Evolutionary conservation across 2,329 filamentous ascomycete species (phyloP).

Genomic region (Colletotrichum sansevieriae): DNA sequence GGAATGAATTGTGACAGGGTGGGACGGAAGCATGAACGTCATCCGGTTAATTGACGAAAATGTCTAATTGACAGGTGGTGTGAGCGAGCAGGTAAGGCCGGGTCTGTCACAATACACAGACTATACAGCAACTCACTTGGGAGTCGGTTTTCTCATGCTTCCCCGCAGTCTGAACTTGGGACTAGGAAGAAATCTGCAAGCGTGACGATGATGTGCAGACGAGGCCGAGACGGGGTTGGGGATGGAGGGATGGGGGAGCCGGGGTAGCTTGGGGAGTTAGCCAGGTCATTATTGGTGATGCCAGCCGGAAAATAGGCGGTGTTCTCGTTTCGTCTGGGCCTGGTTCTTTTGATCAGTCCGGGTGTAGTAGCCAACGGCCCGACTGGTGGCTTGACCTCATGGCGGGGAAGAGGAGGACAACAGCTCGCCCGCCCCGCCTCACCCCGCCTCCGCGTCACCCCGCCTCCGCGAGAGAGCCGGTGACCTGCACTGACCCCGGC

Average conservation of each 20-base stretch:
- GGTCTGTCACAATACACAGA: neutral
- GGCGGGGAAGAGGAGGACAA: conserved; percentile 28
- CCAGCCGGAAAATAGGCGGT: conserved; percentile 9
- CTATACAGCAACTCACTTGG: neutral
- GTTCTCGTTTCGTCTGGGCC: conserved; percentile 6
- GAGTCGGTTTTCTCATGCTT: conserved; percentile 7
- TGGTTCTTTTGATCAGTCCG: conserved; percentile 3
- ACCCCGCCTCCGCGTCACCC: conserved; percentile 33
- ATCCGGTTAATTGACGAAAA: conserved; percentile 28
- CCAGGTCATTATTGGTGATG: conserved; percentile 22
- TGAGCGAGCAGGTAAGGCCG: conserved; percentile 32
- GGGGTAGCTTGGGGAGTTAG: conserved; percentile 1
- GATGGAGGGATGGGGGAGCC: conserved; percentile 1
- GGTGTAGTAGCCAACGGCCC: conserved; percentile 32
- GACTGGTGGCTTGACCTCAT: conserved; percentile 40
- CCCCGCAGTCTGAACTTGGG: conserved; percentile 19
- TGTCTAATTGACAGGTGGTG: conserved; percentile 30
- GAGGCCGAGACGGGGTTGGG: neutral
- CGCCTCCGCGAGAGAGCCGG: conserved; percentile 25
- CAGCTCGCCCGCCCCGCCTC: conserved; percentile 28
- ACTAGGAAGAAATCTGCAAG: conserved; percentile 11
- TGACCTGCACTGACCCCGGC: neutral
- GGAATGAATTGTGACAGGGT: conserved; percentile 12
- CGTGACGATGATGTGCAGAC: conserved; percentile 25
- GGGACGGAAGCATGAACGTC: conserved; percentile 27